Evolutionary conservation across 2,329 filamentous ascomycete genomes (phyloP).

Genomic region (Ophiosphaerella korrae): DNA sequence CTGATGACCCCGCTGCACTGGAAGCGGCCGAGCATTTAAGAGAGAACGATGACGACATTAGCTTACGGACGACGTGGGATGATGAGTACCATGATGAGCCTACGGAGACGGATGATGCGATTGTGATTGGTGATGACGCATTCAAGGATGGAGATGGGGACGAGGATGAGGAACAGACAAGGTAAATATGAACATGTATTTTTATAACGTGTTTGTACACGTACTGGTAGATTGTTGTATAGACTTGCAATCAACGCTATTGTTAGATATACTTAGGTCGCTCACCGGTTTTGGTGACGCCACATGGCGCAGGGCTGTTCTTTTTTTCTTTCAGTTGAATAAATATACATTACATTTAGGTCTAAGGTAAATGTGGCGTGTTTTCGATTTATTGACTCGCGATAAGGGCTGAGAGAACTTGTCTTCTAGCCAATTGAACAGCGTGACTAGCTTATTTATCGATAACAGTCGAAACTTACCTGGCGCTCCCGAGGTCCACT

Average conservation of each 20-base stretch:
- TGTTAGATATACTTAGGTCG: too few relatives aligned
- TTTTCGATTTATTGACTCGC: too few relatives aligned
- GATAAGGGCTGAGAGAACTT: too few relatives aligned
- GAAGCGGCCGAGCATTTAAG: constrained; percentile 47
- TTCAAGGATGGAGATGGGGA: constrained; percentile 50
- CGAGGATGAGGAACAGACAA: constrained; percentile 13
- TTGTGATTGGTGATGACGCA: constrained; percentile 49
- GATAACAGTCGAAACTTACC: too few relatives aligned
- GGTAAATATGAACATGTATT: background rate
- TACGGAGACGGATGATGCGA: constrained; percentile 48
- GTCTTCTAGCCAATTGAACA: too few relatives aligned
- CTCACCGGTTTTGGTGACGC: too few relatives aligned
- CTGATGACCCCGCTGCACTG: constrained; percentile 52
- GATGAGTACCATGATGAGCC: constrained; percentile 51
- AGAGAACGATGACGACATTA: constrained; percentile 59
- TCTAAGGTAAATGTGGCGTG: too few relatives aligned
- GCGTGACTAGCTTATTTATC: too few relatives aligned
- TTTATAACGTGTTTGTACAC: background rate
- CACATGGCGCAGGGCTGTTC: too few relatives aligned
- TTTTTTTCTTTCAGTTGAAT: too few relatives aligned
- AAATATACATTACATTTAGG: too few relatives aligned
- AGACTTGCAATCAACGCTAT: background rate
- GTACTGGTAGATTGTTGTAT: background rate
- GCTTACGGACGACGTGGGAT: constrained; percentile 56
- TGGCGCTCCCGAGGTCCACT: too few relatives aligned